Evolutionary conservation across 2,329 filamentous ascomycete species (phyloP).

Genomic region (Diaporthe ampelina): DNA sequence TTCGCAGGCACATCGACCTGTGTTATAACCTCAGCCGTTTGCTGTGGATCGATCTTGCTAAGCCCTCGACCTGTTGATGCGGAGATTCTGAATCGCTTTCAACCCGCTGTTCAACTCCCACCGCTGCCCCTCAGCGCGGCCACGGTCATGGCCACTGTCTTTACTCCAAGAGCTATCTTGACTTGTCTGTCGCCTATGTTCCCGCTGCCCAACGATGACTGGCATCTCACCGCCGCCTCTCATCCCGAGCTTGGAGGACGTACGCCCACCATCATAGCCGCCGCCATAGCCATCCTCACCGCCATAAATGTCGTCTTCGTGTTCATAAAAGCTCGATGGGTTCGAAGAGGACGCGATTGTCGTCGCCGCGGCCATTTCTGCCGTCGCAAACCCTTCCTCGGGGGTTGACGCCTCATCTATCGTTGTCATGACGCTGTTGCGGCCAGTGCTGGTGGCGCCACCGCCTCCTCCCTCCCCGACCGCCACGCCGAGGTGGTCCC

Average conservation of each 20-base stretch:
- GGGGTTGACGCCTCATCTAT: slow-evolving; percentile 27
- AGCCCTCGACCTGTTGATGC: slow-evolving; percentile 18
- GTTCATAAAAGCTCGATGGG: slow-evolving; percentile 16
- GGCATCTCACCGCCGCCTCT: slow-evolving; percentile 13
- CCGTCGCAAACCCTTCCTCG: not conserved
- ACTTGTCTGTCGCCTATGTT: slow-evolving; percentile 19
- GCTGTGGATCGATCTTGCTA: not conserved
- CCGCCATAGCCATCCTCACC: not conserved
- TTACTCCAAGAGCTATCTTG: slow-evolving; percentile 21
- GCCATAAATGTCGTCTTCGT: not conserved
- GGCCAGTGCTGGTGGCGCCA: slow-evolving; percentile 8
- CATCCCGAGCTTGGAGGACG: not conserved
- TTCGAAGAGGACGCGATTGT: slow-evolving; percentile 5
- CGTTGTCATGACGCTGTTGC: slow-evolving; percentile 26
- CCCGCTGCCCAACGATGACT: slow-evolving; percentile 16
- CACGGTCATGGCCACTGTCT: not conserved
- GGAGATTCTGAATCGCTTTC: slow-evolving; percentile 28
- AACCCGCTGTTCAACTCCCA: slow-evolving; percentile 29
- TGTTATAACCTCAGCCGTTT: not conserved
- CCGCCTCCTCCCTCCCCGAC: not conserved
- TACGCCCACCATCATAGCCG: not conserved
- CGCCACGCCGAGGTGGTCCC: slow-evolving; percentile 46
- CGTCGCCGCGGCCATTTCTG: not conserved
- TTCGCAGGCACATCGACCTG: not conserved
- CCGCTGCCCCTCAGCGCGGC: slow-evolving; percentile 2